These are phyloP conservation scores for Dentiscutata heterogama DNA, from an alignment of 371 early-diverging fungal genomes.

Conservation along the genomic window DNA sequence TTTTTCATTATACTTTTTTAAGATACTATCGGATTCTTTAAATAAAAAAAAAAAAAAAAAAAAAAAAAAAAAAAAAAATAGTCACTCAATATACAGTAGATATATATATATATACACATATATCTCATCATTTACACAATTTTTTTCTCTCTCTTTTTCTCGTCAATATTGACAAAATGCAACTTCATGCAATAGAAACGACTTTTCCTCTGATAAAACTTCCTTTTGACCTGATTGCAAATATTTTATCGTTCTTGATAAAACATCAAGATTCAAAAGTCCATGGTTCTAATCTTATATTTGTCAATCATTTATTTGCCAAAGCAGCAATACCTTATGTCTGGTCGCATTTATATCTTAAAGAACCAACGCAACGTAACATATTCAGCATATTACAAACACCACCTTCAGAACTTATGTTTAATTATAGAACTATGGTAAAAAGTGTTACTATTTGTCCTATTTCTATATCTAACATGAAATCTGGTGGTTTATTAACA, in stretches of 20 bases:
- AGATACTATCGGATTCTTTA: background rate
- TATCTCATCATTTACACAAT: no score
- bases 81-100: no score
- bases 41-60: background rate
- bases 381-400: slow-evolving; percentile 11
- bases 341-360: slow-evolving; percentile 38
- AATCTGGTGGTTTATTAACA: slow-evolving; percentile 29
- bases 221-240: slow-evolving; percentile 35
- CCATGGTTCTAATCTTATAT: background rate
- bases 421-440: slow-evolving; percentile 24
- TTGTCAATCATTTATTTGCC: slow-evolving; percentile 26
- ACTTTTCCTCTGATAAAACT: slow-evolving; percentile 26
- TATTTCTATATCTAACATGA: slow-evolving; percentile 43
- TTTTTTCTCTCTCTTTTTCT: no score
- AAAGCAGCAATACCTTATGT: slow-evolving; percentile 28
- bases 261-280: background rate
- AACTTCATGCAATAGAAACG: background rate
- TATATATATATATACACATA: no score
- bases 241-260: slow-evolving; percentile 9
- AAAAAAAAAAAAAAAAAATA: no score
- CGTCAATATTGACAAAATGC: no score
- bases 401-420: slow-evolving; percentile 9
- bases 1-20: background rate
- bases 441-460: slow-evolving; percentile 37
- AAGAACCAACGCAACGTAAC: slow-evolving; percentile 24